Percentiles rank a stretch among this genome's conserved stretches.
phyloP scores from a whole-genome alignment of 495 filamentous ascomycete genomes.

The Hypoxylon fuscum region DNA sequence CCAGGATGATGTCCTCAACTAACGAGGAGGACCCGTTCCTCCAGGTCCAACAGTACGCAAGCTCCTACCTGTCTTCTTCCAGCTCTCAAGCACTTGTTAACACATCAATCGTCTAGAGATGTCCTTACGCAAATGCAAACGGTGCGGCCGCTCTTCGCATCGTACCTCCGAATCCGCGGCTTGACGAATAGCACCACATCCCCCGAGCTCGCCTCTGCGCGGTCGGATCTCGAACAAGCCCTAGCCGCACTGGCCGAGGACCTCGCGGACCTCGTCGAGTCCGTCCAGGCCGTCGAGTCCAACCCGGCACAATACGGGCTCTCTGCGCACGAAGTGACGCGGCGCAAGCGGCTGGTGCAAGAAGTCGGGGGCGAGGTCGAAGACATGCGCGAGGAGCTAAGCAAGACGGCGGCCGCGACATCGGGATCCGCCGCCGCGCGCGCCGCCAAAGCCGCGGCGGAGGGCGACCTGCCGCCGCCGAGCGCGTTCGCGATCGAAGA shows the following conservation, averaged over 20 bases:
- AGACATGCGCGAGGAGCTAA: constrained; percentile 85
- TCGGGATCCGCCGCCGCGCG: constrained; percentile 30
- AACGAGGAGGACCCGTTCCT: constrained; percentile 88
- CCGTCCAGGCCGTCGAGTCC: constrained; percentile 85
- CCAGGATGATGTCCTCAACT: constrained; percentile 75
- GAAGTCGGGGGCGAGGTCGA: constrained; percentile 90
- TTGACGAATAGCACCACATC: constrained; percentile 66
- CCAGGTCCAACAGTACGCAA: constrained; percentile 83
- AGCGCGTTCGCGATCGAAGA: constrained; percentile 68
- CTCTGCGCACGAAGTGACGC: constrained; percentile 80
- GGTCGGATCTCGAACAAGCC: constrained; percentile 79
- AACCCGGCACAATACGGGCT: constrained; percentile 92
- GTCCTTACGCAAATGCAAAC: constrained; percentile 81
- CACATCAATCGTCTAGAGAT: constrained; percentile 65
- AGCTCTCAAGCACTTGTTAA: constrained; percentile 5
- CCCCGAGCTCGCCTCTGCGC: constrained; percentile 87
- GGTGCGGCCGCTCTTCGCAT: constrained; percentile 86
- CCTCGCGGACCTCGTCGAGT: constrained; percentile 86
- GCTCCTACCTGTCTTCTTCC: constrained; percentile 7
- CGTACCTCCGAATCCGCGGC: constrained; percentile 94
- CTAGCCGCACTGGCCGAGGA: constrained; percentile 83
- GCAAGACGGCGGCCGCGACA: constrained; percentile 23
- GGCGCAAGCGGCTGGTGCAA: constrained; percentile 82
- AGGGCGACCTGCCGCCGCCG: constrained; percentile 70
- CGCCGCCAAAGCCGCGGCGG: constrained; percentile 43